Percentiles rank a stretch among this genome's conserved stretches.
phyloP scores from a whole-genome alignment of 2,329 filamentous ascomycete genomes.

The Beauveria scarabaeidicola region DNA sequence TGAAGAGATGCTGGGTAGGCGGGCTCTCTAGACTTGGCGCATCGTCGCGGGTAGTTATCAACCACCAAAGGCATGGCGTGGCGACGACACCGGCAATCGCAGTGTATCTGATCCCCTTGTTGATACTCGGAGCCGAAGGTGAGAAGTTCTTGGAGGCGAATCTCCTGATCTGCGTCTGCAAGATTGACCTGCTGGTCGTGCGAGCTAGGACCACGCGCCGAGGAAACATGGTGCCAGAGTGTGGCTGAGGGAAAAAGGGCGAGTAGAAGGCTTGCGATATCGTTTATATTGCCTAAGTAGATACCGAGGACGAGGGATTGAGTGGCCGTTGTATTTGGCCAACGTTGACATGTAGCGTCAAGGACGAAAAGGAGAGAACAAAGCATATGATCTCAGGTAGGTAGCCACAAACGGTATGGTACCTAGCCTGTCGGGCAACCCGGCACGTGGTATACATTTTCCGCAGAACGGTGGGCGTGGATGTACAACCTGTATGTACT shows the following conservation, averaged over 20 bases:
- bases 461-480: too few species aligned
- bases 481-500: too few species aligned
- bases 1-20: neutral
- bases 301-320: too few species aligned
- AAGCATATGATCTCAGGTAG: too few species aligned
- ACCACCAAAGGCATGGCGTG: neutral
- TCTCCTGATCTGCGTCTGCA: neutral
- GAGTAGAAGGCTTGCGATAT: neutral
- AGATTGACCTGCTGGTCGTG: neutral
- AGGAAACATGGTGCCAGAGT: neutral
- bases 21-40: neutral
- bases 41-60: neutral
- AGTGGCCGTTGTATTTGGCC: too few species aligned
- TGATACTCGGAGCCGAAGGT: neutral
- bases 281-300: neutral
- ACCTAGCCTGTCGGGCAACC: too few species aligned
- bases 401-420: too few species aligned
- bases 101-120: neutral
- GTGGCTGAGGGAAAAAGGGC: neutral
- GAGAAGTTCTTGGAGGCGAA: neutral
- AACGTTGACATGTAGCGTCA: too few species aligned
- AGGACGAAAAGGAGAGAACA: too few species aligned
- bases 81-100: neutral
- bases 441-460: too few species aligned
- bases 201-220: neutral